phyloP scores from a whole-genome alignment of 2,329 filamentous ascomycete genomes.

The Lecanicillium sp. region DNA sequence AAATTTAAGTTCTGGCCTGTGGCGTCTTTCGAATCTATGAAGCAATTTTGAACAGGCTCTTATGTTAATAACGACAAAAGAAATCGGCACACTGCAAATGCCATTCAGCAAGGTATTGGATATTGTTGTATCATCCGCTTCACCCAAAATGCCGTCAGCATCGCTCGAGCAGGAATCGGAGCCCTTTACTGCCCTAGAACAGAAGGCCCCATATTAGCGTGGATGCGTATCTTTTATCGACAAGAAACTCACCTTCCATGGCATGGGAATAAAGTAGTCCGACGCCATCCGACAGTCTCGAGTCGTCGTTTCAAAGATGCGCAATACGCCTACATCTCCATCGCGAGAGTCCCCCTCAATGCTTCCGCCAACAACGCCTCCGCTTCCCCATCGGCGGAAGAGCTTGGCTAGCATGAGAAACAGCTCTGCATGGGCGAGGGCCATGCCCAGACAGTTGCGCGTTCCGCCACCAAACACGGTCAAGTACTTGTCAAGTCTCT shows the following conservation, averaged over 20 bases:
- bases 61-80: no score
- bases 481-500: conserved; percentile 24
- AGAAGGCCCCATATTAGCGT: no score
- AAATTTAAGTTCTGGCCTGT: no score
- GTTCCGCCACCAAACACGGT: conserved; percentile 26
- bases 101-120: no score
- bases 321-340: conserved; percentile 25
- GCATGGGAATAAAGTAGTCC: conserved; percentile 30
- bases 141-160: no score
- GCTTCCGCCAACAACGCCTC: conserved; percentile 20
- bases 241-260: conserved; percentile 22
- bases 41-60: no score
- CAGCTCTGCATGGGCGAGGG: conserved; percentile 30
- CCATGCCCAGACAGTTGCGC: conserved; percentile 27
- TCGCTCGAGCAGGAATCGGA: conserved; percentile 24
- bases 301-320: conserved; percentile 25
- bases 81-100: no score
- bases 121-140: no score
- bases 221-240: no score
- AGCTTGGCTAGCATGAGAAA: conserved; percentile 27
- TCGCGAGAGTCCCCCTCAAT: conserved; percentile 21
- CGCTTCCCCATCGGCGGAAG: conserved; percentile 28
- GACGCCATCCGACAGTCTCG: conserved; percentile 27
- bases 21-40: no score
- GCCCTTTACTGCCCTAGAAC: conserved; percentile 21